Evolutionary conservation across 129 eudicot species (phyloP), one percentile per base, ranked within the genome.

Genomic region (Mikania micrantha): DNA sequence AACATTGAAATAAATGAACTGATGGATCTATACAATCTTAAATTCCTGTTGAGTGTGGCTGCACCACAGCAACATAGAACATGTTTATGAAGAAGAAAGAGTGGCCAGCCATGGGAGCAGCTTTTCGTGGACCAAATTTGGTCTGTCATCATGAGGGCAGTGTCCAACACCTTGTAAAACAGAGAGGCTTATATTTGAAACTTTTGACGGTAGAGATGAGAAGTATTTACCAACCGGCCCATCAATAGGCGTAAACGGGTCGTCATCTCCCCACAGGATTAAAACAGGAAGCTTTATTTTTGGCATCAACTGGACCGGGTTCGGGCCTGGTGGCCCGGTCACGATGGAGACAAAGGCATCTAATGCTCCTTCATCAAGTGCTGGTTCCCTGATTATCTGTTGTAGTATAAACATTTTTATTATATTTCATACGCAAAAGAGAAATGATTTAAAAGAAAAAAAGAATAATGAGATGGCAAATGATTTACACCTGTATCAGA

Each of bases 241-340:
- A 66, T 88, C 90, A 63, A 88, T 80, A 7, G 98, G 98, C 9
- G 98, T 92, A 71, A 92, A 92, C 4, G 96, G 86, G 70, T 92
- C 98, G 69, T 82, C 71, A 64, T 92, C 89, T 2, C 98, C 98
- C 98, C 98, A 92, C 19, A 92, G 67, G 16, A 92, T 71, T 62
- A 92, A 48, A 20, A 88, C 79, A 0, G 98, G 98, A n/a, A 86
- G 17, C 9, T 62, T 76, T 22, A 92, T 82, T 7, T 60, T 82
- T 0, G 98, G 95, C 78, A 92, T 84, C 71, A 92, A 48, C 80
- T 88, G 82, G 4, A 92, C 82, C 49, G 98, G 98, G 73, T 77
- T 92, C 17, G 98, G 98, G 35, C 98, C 96, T 20, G 98, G 98
- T 20, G 96, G 96, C 15, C 98, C 98, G 0, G 98, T 92, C 74